Base-by-base conservation (phyloP, 2,329 filamentous ascomycete genomes). In the Microdochium bolleyi region DNA sequence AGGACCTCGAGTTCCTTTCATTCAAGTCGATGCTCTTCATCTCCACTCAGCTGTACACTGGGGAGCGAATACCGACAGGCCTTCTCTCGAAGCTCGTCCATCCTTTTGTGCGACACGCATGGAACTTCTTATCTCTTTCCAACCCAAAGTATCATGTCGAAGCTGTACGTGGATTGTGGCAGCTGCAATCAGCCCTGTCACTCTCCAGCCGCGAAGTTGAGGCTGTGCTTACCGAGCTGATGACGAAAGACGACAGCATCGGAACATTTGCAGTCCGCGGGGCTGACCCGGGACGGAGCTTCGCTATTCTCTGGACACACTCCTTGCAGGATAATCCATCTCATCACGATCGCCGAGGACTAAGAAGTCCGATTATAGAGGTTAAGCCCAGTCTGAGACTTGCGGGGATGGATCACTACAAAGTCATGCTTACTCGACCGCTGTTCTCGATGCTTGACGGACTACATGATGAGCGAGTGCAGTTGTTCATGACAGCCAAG, bases 71-170 rank as follows among this genome's bases (percentile, higher is more conserved):
- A 46, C 64, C 73, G 8, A 58, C 66, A 4, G 61, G 69, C n/a
- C 76, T 83, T 24, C 64, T 86, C 50, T 85, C 76, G 52, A 77
- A 73, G 52, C 70, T 95, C 9, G 80, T 92, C 4, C 76, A 82
- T 21, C 77, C 81, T 25, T 72, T 97, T 22, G 84, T 94, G 16
- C 75, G 75, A 1, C 80, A 85, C 53, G 78, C 92, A 0, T 99
- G 94, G 94, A 68, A 73, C 4, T 90, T 89, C 62, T 71, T 99
- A 38, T 88, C 90, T 0, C 85, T 89, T n/a, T 78, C 84, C 13
- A 85, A 86, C 56, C 91, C 92, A 0, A 96, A 96, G 64, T 95
- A 92, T 59, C 94, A 97, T 63, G 92, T 99, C 30, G 95, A 99
- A 71, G 86, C 91, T 19, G 89, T 95, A 9, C 84, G 88, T 53